Evolutionary conservation across 305 asterid genomes (phyloP).

Genomic region (Fraxinus velutina): DNA sequence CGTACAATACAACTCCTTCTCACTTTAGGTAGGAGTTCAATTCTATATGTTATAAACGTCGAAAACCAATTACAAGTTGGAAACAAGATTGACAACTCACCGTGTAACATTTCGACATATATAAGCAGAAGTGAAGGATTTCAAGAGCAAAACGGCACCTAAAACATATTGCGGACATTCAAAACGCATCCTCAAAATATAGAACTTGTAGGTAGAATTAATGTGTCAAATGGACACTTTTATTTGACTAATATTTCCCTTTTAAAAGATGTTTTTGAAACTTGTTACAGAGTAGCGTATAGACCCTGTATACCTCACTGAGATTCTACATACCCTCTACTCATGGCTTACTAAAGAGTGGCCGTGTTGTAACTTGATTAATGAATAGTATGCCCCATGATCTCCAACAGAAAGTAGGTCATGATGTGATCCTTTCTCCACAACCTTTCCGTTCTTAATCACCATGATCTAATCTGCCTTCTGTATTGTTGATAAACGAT

Average conservation of each 20-base stretch:
- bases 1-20: too few species aligned
- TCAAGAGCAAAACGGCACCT: neutral
- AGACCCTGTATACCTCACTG: neutral
- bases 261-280: neutral
- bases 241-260: neutral
- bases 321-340: neutral
- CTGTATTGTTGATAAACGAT: conserved; percentile 44
- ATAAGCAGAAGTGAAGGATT: neutral
- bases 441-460: conserved; percentile 43
- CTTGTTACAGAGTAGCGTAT: neutral
- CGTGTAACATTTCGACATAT: neutral
- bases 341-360: neutral
- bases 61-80: neutral
- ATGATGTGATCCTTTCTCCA: conserved; percentile 44
- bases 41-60: neutral
- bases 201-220: neutral
- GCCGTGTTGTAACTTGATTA: conserved; percentile 40
- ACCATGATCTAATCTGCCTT: conserved; percentile 43
- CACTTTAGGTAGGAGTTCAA: too few species aligned
- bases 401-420: conserved; percentile 45
- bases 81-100: neutral
- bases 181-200: neutral
- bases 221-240: neutral
- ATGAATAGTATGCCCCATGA: conserved; percentile 35
- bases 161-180: neutral